Conservation (phyloP, 2,329 filamentous ascomycete genomes). For the Bipolaris gigantea region DNA sequence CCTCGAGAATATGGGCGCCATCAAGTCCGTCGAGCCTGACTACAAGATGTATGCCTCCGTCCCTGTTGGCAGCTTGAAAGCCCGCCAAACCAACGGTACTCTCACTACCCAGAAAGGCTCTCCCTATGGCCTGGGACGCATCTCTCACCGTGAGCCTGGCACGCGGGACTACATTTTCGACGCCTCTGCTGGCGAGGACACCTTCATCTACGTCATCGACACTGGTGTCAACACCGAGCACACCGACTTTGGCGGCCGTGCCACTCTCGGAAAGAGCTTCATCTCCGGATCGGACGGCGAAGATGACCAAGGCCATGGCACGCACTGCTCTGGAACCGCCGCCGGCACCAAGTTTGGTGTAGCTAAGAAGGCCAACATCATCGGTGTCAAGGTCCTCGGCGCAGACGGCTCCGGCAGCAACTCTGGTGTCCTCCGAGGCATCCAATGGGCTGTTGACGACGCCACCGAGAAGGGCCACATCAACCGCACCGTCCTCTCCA, state of each 20-base stretch:
- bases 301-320: slow-evolving; percentile 23
- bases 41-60: not conserved
- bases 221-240: slow-evolving; percentile 63
- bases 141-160: slow-evolving; percentile 38
- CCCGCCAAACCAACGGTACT: not conserved
- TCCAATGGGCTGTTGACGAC: slow-evolving; percentile 26
- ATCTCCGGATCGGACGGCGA: slow-evolving; percentile 27
- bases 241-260: slow-evolving; percentile 42
- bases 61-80: not conserved
- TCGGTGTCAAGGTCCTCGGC: slow-evolving; percentile 42
- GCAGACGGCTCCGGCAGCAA: slow-evolving; percentile 28
- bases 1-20: not conserved
- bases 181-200: slow-evolving; percentile 37
- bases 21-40: not conserved
- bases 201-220: slow-evolving; percentile 64
- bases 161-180: slow-evolving; percentile 43
- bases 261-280: slow-evolving; percentile 30
- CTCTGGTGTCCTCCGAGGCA: slow-evolving; percentile 32
- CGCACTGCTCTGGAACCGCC: slow-evolving; percentile 25
- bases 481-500: slow-evolving; percentile 10
- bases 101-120: not conserved
- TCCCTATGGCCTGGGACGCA: slow-evolving; percentile 44
- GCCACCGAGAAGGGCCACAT: slow-evolving; percentile 10
- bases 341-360: slow-evolving; percentile 35
- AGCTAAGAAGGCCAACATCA: slow-evolving; percentile 39